Conservation (phyloP, 345 rosid species). For the Ailanthus altissimus region DNA sequence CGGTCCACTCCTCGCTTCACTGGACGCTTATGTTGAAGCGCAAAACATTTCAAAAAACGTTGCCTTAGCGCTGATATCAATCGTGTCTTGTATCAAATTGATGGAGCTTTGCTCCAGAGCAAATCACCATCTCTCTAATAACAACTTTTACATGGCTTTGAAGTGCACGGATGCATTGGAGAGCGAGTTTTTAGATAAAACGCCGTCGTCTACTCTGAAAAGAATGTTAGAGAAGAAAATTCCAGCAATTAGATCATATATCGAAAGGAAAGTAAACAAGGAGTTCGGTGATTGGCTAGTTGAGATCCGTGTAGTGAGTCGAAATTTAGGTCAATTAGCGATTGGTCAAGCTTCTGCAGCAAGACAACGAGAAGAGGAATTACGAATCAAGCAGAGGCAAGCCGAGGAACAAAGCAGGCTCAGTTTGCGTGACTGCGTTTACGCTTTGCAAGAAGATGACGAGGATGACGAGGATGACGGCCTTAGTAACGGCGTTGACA, state of each 20-base stretch:
- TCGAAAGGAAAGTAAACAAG: constrained; percentile 82
- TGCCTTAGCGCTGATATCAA: constrained; percentile 61
- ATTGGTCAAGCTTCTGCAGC: constrained; percentile 96
- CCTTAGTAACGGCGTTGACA: constrained; percentile 17
- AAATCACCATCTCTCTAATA: constrained; percentile 64
- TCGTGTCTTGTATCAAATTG: constrained; percentile 55
- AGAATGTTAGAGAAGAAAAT: constrained; percentile 87
- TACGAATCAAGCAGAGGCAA: constrained; percentile 90
- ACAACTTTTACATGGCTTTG: constrained; percentile 84
- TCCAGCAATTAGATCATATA: constrained; percentile 73
- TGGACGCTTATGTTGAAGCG: constrained; percentile 76
- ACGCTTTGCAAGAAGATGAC: constrained; percentile 84
- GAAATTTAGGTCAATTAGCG: constrained; percentile 89
- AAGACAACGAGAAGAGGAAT: constrained; percentile 92
- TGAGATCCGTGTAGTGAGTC: constrained; percentile 90
- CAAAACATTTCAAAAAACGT: constrained; percentile 71
- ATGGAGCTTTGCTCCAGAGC: constrained; percentile 80
- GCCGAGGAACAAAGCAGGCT: constrained; percentile 96
- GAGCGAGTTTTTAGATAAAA: constrained; percentile 53
- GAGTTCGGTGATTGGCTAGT: constrained; percentile 97
- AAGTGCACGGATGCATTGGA: constrained; percentile 82
- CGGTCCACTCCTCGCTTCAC: constrained; percentile 70
- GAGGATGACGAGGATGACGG: constrained; percentile 72
- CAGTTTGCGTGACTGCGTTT: constrained; percentile 84
- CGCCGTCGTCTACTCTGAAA: constrained; percentile 73